A percentile compares a stretch with the other conserved stretches of the same genome.
phyloP scores from a whole-genome alignment of 805 yeast genomes.

The Candida golubevii region DNA sequence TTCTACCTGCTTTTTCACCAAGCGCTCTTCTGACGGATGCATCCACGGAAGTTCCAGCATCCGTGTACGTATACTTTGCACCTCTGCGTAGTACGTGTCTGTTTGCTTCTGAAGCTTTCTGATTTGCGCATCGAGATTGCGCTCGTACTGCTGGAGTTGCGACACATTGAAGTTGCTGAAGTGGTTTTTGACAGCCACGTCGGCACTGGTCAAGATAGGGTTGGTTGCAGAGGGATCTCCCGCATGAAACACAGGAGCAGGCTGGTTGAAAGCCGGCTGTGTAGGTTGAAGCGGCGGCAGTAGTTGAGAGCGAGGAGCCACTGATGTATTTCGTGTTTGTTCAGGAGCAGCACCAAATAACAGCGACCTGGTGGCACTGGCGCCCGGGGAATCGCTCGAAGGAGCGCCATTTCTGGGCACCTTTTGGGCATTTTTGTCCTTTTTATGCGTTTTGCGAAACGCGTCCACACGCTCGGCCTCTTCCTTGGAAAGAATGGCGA shows the following conservation, averaged over 20 bases:
- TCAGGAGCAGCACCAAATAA: conserved; percentile 13
- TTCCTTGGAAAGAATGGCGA: conserved; percentile 25
- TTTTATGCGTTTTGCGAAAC: conserved; percentile 19
- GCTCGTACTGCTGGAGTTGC: conserved; percentile 10
- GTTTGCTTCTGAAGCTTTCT: conserved; percentile 4
- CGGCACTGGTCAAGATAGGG: conserved; percentile 1
- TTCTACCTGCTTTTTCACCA: conserved; percentile 1
- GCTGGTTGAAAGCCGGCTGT: conserved; percentile 15
- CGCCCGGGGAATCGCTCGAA: too few relatives aligned
- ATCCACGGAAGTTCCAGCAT: conserved; percentile 4
- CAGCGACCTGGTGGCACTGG: too few relatives aligned
- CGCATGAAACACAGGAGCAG: conserved; percentile 28
- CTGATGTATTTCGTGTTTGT: not conserved
- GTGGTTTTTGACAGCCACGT: conserved; percentile 5
- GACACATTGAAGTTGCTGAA: conserved; percentile 9
- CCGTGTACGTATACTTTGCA: conserved; percentile 2
- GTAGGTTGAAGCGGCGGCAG: not conserved
- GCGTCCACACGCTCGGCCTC: conserved; percentile 25
- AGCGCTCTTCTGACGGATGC: not conserved
- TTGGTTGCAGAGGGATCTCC: conserved; percentile 9
- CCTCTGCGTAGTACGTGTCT: conserved; percentile 1
- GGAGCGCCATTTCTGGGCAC: too few relatives aligned
- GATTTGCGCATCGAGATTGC: conserved; percentile 8
- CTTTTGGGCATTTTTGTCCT: too few relatives aligned
- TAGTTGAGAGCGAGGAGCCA: not conserved